phyloP scores from a whole-genome alignment of 257 asterid genomes.

The Forsythia suspensa region DNA sequence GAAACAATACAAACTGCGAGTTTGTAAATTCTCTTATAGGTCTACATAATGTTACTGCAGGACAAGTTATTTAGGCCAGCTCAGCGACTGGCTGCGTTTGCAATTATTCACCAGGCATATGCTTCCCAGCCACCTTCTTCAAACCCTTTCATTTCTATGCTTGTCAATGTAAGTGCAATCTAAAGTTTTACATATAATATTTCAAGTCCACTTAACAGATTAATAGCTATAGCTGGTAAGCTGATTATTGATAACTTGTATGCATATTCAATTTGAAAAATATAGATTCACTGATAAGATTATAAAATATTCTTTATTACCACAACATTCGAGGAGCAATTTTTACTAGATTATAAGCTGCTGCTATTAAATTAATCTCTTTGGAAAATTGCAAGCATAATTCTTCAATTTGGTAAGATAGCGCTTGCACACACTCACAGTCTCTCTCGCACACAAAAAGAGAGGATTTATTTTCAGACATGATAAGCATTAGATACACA shows the following conservation, averaged over 20 bases:
- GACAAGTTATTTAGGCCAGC: constrained; percentile 55
- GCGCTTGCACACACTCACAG: too few species aligned
- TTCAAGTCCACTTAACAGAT: constrained; percentile 9
- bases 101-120: constrained; percentile 73
- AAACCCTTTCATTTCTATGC: constrained; percentile 70
- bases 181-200: constrained; percentile 11
- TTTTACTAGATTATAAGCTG: neutral
- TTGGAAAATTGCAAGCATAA: neutral
- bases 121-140: constrained; percentile 71
- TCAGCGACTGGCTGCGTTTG: constrained; percentile 76
- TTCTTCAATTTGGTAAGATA: too few species aligned
- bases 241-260: neutral
- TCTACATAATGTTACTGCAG: constrained; percentile 43
- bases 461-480: too few species aligned
- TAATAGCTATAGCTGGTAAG: neutral
- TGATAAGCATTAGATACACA: neutral
- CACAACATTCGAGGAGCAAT: neutral
- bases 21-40: constrained; percentile 14
- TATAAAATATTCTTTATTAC: too few species aligned
- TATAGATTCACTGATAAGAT: neutral
- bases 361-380: neutral
- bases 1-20: neutral
- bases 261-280: neutral
- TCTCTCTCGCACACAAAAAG: too few species aligned
- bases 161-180: constrained; percentile 63